These are phyloP conservation scores for Coemansia sp. DNA, from an alignment of 371 early-diverging fungal genomes.

Conservation along the genomic window DNA sequence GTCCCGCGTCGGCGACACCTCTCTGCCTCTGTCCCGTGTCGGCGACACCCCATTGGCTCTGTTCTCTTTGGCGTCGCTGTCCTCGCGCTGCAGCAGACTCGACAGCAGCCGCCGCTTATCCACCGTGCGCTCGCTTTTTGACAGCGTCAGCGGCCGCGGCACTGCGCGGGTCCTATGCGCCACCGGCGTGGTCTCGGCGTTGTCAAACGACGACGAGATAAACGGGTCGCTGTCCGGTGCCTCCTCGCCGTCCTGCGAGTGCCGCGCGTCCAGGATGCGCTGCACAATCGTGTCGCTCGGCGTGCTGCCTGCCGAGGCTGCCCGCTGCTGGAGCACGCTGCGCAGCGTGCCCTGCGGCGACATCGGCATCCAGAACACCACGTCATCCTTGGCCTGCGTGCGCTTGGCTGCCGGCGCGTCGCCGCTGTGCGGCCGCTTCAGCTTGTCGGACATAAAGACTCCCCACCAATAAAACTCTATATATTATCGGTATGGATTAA, in stretches of 20 bases:
- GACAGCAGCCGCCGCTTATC: constrained; percentile 42
- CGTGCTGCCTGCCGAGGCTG: background rate
- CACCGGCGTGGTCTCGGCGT: constrained; percentile 27
- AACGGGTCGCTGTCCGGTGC: background rate
- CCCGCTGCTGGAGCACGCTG: constrained; percentile 23
- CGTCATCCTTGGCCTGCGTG: constrained; percentile 10
- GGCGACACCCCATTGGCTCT: background rate
- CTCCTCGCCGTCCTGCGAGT: background rate
- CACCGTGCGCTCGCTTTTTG: constrained; percentile 30
- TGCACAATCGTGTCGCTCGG: constrained; percentile 27
- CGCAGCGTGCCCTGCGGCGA: constrained; percentile 43
- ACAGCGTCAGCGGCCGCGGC: constrained; percentile 26
- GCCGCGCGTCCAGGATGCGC: constrained; percentile 27
- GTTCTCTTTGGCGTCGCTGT: background rate
- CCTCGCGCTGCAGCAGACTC: constrained; percentile 15
- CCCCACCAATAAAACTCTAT: too few species aligned
- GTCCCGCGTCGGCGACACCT: background rate
- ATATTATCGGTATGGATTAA: too few species aligned
- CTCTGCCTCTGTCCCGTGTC: background rate
- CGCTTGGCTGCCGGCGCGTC: constrained; percentile 25
- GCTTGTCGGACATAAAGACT: too few species aligned
- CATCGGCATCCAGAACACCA: constrained; percentile 42
- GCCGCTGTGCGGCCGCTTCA: constrained; percentile 28
- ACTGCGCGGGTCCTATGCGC: constrained; percentile 20
- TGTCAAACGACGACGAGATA: background rate